Evolutionary conservation across 2,329 filamentous ascomycete species (phyloP), one percentile per base, ranked within the genome.

Genomic region (Davidsoniella eucalypti): DNA sequence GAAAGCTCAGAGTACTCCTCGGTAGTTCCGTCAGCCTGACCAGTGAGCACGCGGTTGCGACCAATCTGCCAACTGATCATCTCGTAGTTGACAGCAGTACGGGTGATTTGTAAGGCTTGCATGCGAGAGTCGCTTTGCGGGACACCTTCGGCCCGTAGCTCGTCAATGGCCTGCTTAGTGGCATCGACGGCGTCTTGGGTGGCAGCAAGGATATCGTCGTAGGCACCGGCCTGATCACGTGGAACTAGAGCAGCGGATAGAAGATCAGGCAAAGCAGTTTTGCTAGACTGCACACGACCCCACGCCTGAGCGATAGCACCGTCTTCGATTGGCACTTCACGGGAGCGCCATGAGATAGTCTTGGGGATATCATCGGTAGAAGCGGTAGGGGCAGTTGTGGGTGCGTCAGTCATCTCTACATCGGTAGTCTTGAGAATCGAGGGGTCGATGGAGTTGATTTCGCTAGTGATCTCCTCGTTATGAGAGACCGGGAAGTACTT

Each of bases 61-160:
- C 90, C 90, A 55, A 96, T 85, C 62, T 92, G 77, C 88, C 88
- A 96, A 60, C 86, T 88, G 51, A 98, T 83, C 64, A 95, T 78
- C 56, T 86, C 85, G 63, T 94, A 96, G 64, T 92, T 94, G 51
- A 96, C 86, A 1, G 90, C 87, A 0, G 93, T 93, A 54, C 84
- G 82, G 3, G 88, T 94, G 52, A 98, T 83, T 57, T 94, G 88
- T 43, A 98, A 69, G 58, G 87, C 81, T 65, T 98, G 92, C 80
- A 98, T 87, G 52, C 87, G 78, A 36, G 78, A 68, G 60, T 98
- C 90, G 51, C 86, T 80, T 61, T 87, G 84, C 18, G 85, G 76
- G 12, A 94, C 77, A 1, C 87, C 84, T 62, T 98, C 92, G 53
- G 76, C 80, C 47, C 78, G 76, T 52, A 95, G 70, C 63, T 96